Conservation (phyloP, 2,329 filamentous ascomycete genomes). For the Tolypocladium endophyticum region DNA sequence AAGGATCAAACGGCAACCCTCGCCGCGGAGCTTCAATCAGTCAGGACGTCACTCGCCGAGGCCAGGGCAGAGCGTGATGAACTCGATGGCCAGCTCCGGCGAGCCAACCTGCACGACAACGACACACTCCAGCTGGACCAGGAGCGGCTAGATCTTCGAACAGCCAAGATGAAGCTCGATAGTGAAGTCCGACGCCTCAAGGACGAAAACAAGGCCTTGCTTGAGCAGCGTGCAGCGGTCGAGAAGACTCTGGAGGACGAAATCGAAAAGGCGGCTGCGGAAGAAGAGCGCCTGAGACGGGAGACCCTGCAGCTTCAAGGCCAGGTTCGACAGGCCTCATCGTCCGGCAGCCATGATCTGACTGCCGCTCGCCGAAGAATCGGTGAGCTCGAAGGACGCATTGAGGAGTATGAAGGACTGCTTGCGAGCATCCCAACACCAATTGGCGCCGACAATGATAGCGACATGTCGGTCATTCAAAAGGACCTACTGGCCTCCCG, state of each 20-base stretch:
- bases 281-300: conserved; percentile 51
- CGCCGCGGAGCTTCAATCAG: conserved; percentile 48
- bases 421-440: conserved; percentile 22
- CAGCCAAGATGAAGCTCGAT: conserved; percentile 57
- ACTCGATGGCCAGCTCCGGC: conserved; percentile 48
- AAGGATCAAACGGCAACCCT: conserved; percentile 52
- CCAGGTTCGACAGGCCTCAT: conserved; percentile 32
- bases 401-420: conserved; percentile 42
- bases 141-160: conserved; percentile 58
- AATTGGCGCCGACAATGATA: conserved; percentile 29
- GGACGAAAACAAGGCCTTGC: conserved; percentile 50
- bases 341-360: conserved; percentile 41
- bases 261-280: conserved; percentile 53
- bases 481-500: conserved; percentile 53
- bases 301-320: conserved; percentile 43
- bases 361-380: conserved; percentile 51
- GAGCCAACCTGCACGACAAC: conserved; percentile 42
- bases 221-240: conserved; percentile 45
- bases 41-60: conserved; percentile 46
- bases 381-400: conserved; percentile 51
- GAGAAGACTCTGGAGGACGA: conserved; percentile 57
- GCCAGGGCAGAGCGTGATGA: conserved; percentile 57
- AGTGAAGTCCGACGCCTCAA: conserved; percentile 53
- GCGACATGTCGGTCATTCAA: conserved; percentile 50
- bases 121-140: conserved; percentile 54